Base-by-base conservation (phyloP, 73 alveolate species). In the Stentor coeruleus region DNA sequence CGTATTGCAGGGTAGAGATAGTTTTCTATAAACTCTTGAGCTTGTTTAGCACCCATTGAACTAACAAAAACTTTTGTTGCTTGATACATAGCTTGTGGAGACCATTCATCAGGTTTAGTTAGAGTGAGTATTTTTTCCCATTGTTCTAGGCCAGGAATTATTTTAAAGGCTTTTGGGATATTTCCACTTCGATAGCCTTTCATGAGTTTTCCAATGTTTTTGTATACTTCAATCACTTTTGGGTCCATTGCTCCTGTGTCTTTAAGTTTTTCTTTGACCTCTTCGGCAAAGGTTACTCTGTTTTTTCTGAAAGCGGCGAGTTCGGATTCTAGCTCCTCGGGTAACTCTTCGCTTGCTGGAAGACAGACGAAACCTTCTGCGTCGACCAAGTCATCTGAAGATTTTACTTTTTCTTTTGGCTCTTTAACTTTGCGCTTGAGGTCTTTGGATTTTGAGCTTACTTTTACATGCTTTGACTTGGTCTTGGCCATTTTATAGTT, bases 31-130 rank as follows among this genome's bases (percentile, higher is more conserved):
- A 75, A 75, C 20, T 36, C 28, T 33, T 75, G 83, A 14, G 83
- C 41, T 2, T 66, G 79, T 2, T 66, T 66, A 66, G 79, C 26
- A 1, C 59, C 83, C 59, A 40, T 39, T 1, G 77, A 26, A 6
- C 82, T 15, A 20, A 58, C 84, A 59, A 74, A 66, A 74, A 89
- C 85, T 26, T 87, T 90, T 0, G 95, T 90, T 3, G 98, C 99
- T 73, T 93, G 93, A 74, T 81, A 85, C 91, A 91, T 89, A 11
- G 98, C 92, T 59, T 82, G 94, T 36, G 95, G 92, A 14, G 93
- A 81, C 99, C 99, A 95, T 75, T 91, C 82, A 57, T 93, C 93
- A 39, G 99, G 99, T 57, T 89, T 93, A 3, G 99, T 93, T 41
- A 93, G 81, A 85, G 86, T 84, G 74, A 95, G 81, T 35, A 94